phyloP scores from a whole-genome alignment of 2,329 filamentous ascomycete species.

The Knoxdaviesia capensis region DNA sequence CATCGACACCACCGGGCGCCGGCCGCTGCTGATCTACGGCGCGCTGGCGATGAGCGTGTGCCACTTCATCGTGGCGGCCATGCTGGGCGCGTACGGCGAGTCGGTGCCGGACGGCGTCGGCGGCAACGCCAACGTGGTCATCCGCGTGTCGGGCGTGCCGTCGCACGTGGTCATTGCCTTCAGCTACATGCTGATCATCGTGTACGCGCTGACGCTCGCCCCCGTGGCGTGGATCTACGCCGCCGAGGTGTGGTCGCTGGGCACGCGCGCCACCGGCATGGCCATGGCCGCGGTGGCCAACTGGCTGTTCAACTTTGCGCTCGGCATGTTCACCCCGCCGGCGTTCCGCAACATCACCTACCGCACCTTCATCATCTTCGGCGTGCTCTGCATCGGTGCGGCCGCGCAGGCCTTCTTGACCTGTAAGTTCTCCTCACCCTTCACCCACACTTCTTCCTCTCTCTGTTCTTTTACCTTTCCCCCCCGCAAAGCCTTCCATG shows the following conservation, averaged over 20 bases:
- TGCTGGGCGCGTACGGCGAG: constrained; percentile 25
- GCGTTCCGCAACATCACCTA: constrained; percentile 16
- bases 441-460: too few species aligned
- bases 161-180: constrained; percentile 45
- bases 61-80: constrained; percentile 32
- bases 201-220: constrained; percentile 42
- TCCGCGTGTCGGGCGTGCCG: constrained; percentile 26
- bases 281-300: constrained; percentile 30
- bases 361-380: constrained; percentile 16
- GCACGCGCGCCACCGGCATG: constrained; percentile 39
- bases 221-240: constrained; percentile 47
- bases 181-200: constrained; percentile 41
- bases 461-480: background rate
- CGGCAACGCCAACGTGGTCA: constrained; percentile 21
- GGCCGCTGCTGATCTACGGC: constrained; percentile 44
- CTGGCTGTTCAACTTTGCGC: constrained; percentile 20
- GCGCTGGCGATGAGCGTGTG: constrained; percentile 44
- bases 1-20: constrained; percentile 36
- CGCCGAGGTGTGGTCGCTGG: constrained; percentile 42
- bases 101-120: constrained; percentile 21
- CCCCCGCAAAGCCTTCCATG: too few species aligned
- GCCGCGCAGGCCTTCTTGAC: constrained; percentile 20
- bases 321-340: constrained; percentile 17
- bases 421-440: constrained; percentile 4
- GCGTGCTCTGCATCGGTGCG: constrained; percentile 21